Percentiles rank a stretch among this genome's conserved stretches.
Conservation (phyloP, 331 rosid genomes). For the Rhamnella rubrinervis region DNA sequence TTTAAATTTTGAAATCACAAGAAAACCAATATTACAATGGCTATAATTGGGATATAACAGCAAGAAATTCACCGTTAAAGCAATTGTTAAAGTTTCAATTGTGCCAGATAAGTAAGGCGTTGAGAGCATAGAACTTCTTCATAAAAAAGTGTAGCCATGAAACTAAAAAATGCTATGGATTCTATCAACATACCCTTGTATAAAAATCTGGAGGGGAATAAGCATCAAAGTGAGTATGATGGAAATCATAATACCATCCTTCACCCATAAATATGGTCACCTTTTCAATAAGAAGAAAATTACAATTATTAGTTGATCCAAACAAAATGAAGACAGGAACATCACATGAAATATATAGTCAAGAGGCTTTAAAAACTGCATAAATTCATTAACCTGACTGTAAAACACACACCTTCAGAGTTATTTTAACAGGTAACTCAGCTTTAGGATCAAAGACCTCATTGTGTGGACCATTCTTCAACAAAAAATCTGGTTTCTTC, state of each 20-base stretch:
- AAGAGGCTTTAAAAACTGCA: constrained; percentile 4
- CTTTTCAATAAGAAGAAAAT: constrained; percentile 40
- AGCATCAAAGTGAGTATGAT: constrained; percentile 79
- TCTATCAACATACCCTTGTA: constrained; percentile 64
- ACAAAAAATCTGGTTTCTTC: constrained; percentile 85
- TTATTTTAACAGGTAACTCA: constrained; percentile 51
- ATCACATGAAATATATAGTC: not conserved
- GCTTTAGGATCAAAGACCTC: constrained; percentile 75
- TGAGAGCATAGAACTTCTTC: not conserved
- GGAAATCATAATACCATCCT: constrained; percentile 93
- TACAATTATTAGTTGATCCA: not conserved
- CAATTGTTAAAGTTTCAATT: not conserved
- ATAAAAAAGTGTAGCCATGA: not conserved
- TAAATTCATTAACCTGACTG: not conserved
- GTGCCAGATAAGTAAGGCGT: not conserved
- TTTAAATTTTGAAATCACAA: not conserved
- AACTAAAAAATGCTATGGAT: not conserved
- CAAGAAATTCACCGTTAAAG: not conserved
- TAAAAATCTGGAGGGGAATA: constrained; percentile 98
- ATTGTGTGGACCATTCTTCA: constrained; percentile 43
- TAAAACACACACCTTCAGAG: constrained; percentile 63
- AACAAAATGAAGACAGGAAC: constrained; percentile 2
- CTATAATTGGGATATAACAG: not conserved
- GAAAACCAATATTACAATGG: not conserved
- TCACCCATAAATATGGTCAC: constrained; percentile 95